Evolutionary conservation across 106 monocot species (phyloP).

Genomic region (Ottelia alismoides): DNA sequence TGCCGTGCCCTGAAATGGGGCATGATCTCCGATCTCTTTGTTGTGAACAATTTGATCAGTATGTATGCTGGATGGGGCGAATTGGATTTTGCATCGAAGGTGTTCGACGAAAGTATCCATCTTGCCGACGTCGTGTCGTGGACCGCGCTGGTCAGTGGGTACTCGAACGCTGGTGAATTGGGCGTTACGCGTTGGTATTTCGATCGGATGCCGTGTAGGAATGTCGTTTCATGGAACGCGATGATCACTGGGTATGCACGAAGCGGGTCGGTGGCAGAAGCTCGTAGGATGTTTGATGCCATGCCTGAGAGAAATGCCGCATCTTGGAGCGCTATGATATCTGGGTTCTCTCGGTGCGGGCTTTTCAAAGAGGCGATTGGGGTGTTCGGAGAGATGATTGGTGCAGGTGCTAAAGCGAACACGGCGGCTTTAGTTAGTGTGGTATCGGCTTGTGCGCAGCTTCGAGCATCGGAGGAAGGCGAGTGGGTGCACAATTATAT

Average conservation of each 20-base stretch:
- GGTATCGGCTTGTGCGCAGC: constrained; percentile 36
- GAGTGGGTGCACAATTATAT: constrained; percentile 32
- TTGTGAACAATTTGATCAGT: too few relatives aligned
- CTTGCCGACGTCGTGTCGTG: constrained; percentile 8
- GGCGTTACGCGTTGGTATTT: constrained; percentile 9
- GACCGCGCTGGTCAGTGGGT: constrained; percentile 26
- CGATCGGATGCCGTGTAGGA: constrained; percentile 19
- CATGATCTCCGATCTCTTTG: too few relatives aligned
- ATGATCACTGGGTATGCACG: constrained; percentile 21
- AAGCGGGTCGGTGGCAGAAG: constrained; percentile 11
- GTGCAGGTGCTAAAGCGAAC: constrained; percentile 21
- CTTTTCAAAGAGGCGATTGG: background rate
- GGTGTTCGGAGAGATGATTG: background rate
- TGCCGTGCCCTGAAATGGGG: too few relatives aligned
- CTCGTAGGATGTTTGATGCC: constrained; percentile 4
- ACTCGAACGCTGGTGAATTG: constrained; percentile 10
- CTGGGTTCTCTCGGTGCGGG: background rate
- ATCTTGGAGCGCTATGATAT: background rate
- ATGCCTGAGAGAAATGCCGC: background rate
- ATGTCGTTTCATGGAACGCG: constrained; percentile 21
- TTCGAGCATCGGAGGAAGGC: constrained; percentile 23
- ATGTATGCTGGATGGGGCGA: too few relatives aligned
- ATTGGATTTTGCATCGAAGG: too few relatives aligned
- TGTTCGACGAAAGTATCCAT: too few relatives aligned
- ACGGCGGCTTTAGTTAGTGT: constrained; percentile 29